phyloP scores from a whole-genome alignment of 2,329 filamentous ascomycete genomes.

The Xylaria digitata region DNA sequence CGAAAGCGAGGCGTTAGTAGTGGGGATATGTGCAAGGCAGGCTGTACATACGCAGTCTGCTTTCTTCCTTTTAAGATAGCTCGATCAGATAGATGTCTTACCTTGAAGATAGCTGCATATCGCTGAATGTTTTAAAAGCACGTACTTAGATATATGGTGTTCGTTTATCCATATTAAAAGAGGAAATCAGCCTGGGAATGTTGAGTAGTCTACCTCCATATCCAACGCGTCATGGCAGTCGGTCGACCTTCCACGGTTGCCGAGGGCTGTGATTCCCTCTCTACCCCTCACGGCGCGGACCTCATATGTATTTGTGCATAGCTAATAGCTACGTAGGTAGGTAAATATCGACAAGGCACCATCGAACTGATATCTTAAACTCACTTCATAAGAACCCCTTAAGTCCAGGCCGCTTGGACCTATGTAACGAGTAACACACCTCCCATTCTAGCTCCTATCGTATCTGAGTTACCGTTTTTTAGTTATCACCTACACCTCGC shows the following conservation, averaged over 20 bases:
- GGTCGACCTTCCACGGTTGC: too few relatives aligned
- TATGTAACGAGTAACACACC: neutral
- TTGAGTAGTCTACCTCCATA: neutral
- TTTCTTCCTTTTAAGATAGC: too few relatives aligned
- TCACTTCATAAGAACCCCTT: neutral
- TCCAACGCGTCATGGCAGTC: neutral
- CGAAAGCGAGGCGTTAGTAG: too few relatives aligned
- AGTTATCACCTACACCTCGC: conserved; percentile 47
- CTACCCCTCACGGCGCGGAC: neutral
- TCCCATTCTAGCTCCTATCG: neutral
- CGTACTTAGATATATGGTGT: neutral
- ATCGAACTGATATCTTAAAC: neutral
- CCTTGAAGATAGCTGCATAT: too few relatives aligned
- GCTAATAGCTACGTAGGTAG: neutral
- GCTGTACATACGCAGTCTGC: too few relatives aligned
- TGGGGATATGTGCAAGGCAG: too few relatives aligned
- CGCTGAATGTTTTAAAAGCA: too few relatives aligned
- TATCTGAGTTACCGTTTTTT: neutral
- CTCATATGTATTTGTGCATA: neutral
- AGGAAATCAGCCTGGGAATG: conserved; percentile 12
- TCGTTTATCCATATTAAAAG: conserved; percentile 17
- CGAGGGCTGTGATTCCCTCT: neutral
- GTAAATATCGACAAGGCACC: neutral
- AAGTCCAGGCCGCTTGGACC: neutral
- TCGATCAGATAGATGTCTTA: too few relatives aligned